Evolutionary conservation across 1,284 basidiomycete species (phyloP), one percentile per base, ranked within the genome.

Genomic region (Trametes polyzona): DNA sequence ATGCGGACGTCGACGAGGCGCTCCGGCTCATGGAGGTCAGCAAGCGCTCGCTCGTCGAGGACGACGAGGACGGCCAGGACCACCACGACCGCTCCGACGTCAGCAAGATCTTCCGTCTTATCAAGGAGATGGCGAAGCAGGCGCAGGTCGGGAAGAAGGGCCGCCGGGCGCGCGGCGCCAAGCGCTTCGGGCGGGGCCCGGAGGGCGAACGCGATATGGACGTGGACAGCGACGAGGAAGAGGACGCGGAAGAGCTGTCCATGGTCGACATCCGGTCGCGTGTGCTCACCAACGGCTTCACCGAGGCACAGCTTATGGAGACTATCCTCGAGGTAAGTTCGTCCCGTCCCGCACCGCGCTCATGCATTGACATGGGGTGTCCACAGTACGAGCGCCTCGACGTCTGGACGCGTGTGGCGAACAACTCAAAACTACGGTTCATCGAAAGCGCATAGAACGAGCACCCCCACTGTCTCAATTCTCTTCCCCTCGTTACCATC

Each of bases 1-100:
- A 88, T 57, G 82, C 84, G 49, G 97, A 99, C 70, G 96, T 99
- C 4, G 95, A 99, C 71, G 97, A 99, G 76, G 97, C 97, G 1
- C 78, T 99, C 56, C 87, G 97, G 32, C 78, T 99, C 61, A 98
- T 99, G 93, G 94, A 96, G 63, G 94, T 93, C 61, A 94, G 91
- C 76, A 99, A 99, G 74, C 91, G 93, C 65, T 92, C 87, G 66
- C 77, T 99, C 65, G 81, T 87, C 60, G 91, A 94, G 44, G 92
- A 96, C 39, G 83, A 86, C 50, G 85, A 89, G 17, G 83, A 84
- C 23, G 74, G 73, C 6, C 74, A 74, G n/a, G 85, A 84, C 27
- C 76, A 76, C 32, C 76, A 76, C 32, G 96, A 98, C 71, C 83
- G 84, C 62, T 92, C 93, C 23, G 81, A 83, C 52, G 82, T 86